Conservation (phyloP, 345 rosid species). For the Eucalyptus curtisii region DNA sequence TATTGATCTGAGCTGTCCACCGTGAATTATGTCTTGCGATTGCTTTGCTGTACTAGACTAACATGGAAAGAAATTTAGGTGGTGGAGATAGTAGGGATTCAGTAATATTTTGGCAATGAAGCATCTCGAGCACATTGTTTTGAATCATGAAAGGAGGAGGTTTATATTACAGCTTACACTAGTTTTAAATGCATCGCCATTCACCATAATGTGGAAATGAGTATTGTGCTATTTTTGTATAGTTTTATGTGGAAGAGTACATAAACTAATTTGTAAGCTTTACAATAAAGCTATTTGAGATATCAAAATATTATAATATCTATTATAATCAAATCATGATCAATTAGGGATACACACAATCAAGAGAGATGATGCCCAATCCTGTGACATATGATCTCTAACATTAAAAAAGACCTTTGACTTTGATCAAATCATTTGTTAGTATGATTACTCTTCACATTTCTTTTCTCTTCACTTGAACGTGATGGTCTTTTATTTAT, state of each 20-base stretch:
- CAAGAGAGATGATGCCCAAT: background rate
- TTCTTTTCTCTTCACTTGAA: background rate
- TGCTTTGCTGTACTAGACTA: background rate
- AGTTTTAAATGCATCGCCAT: background rate
- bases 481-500: background rate
- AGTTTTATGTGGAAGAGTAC: background rate
- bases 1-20: background rate
- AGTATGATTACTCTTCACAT: background rate
- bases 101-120: background rate
- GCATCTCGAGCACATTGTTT: background rate
- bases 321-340: background rate
- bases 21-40: background rate
- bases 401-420: background rate
- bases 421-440: background rate
- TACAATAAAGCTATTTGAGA: background rate
- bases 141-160: background rate
- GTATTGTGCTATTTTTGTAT: background rate
- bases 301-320: background rate
- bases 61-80: background rate
- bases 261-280: background rate
- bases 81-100: background rate
- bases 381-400: background rate
- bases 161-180: background rate
- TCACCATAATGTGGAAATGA: background rate
- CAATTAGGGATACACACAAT: background rate